Evolutionary conservation across 2,329 filamentous ascomycete genomes (phyloP).

Genomic region (Xylaria sp.): DNA sequence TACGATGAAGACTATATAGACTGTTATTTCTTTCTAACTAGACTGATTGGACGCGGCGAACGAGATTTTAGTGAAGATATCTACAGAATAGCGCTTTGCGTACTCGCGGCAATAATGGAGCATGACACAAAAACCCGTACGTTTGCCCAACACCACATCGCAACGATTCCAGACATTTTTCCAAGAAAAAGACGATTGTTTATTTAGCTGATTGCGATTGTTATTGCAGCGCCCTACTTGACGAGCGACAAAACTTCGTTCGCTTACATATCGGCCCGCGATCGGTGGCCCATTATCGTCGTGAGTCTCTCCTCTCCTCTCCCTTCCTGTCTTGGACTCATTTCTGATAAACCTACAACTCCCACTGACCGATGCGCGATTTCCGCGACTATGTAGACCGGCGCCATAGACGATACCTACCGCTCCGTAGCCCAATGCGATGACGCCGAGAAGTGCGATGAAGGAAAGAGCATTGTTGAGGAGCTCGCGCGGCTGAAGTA

Average conservation of each 20-base stretch:
- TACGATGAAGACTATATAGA: background rate
- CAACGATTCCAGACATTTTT: too few species aligned
- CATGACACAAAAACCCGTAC: constrained; percentile 71
- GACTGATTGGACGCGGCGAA: background rate
- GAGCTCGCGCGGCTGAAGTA: constrained; percentile 88
- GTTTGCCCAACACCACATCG: constrained; percentile 44
- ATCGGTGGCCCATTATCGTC: constrained; percentile 93
- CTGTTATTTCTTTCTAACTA: background rate
- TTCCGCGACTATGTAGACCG: constrained; percentile 66
- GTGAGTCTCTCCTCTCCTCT: constrained; percentile 60
- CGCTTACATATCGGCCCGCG: constrained; percentile 82
- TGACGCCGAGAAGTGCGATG: constrained; percentile 72
- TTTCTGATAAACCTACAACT: background rate
- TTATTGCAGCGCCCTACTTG: constrained; percentile 72
- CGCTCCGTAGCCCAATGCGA: constrained; percentile 70
- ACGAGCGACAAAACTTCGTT: constrained; percentile 89
- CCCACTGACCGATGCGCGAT: background rate
- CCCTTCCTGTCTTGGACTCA: background rate
- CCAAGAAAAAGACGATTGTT: background rate
- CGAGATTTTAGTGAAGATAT: background rate
- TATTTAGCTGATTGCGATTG: background rate
- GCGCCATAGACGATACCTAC: constrained; percentile 94
- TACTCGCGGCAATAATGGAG: constrained; percentile 30
- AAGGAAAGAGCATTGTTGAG: constrained; percentile 88
- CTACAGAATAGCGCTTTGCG: constrained; percentile 1